Base-by-base conservation (phyloP, 805 yeast species). In the Debaryomyces maramus region DNA sequence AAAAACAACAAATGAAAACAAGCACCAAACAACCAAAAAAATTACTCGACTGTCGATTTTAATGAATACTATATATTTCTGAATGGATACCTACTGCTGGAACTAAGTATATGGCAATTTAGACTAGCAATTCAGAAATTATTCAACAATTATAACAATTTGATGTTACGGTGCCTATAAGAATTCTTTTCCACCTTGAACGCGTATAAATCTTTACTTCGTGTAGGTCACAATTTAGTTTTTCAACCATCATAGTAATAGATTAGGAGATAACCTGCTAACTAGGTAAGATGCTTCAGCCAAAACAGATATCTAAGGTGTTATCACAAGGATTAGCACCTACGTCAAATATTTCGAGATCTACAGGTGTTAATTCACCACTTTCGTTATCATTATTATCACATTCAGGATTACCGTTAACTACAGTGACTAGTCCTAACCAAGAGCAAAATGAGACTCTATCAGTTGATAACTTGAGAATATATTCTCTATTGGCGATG, bases 231-330 rank as follows among this genome's bases (percentile, higher is more conserved):
- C 28, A 24, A 24, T 24, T 24, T 13, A 10, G 13, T 24, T 8
- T 24, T 24, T 8, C n/a, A n/a, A n/a, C n/a, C n/a, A n/a, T n/a
- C n/a, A n/a, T n/a, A n/a, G n/a, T n/a, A n/a, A n/a, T n/a, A n/a
- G n/a, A n/a, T 16, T 16, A 6, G 15, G 30, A 6, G 16, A 6
- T 27, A 27, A 13, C 13, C 15, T 13, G 7, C 30, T n/a, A n/a
- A n/a, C n/a, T n/a, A n/a, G 5, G 6, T 32, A 14, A 3, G 24
- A 70, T 70, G 75, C 59, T 70, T 28, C 72, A 69, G 44, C 67
- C 57, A 50, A 64, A 58, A 38, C 65, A 65, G 39, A 66, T 70
- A 30, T 50, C 70, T 24, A 50, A 56, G 32, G 54, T 69, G 16
- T 48, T 70, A 38, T 47, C 61, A 16, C 70, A 67, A 44, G 70